Base-by-base conservation (phyloP, 768 basidiomycete species). In the Trametes cingulata region DNA sequence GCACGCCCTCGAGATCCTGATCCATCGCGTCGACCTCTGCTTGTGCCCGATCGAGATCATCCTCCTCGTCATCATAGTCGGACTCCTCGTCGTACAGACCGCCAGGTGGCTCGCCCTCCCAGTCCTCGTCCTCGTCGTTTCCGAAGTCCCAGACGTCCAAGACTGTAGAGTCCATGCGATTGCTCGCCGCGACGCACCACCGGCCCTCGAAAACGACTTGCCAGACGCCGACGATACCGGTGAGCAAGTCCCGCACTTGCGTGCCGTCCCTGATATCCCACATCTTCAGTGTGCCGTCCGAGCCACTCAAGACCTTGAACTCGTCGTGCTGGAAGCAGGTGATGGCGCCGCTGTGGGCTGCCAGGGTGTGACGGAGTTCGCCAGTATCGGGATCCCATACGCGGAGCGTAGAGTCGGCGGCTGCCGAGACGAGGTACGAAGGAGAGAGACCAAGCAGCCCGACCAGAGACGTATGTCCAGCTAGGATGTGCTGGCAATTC, bases 281-380 rank as follows among this genome's bases (percentile, higher is more conserved):
- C 87, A 98, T 91, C 80, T 98, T 98, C 67, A 99, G 80, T 59
- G 91, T 93, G 15, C 97, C 97, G 66, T 98, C 97, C 14, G 90
- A 92, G 13, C 96, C 96, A 68, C 90, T 93, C 27, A 99, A 82
- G 45, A 98, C 93, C 71, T 97, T 98, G 79, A 92, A 93, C 72
- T 98, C 95, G 72, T 98, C 96, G 66, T 97, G 95, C 73, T 96
- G 94, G 81, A 98, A 98, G 76, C 96, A 99, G 17, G 97, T 98
- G 66, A 99, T 98, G n/a, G 96, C 95, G 20, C 95, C 96, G 6
- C 90, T 90, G 72, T 98, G 96, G 0, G 92, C 93, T 3, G 88
- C 87, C 29, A 99, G 83, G 0, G 88, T 87, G 65, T 95, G 89
- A 39, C 83, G 85, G 29, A 92, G 79, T 58, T 87, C 86, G 56